These are phyloP conservation scores for Chaetoscypha palmicola DNA, from an alignment of 2,329 filamentous ascomycete species.

Conservation along the genomic window DNA sequence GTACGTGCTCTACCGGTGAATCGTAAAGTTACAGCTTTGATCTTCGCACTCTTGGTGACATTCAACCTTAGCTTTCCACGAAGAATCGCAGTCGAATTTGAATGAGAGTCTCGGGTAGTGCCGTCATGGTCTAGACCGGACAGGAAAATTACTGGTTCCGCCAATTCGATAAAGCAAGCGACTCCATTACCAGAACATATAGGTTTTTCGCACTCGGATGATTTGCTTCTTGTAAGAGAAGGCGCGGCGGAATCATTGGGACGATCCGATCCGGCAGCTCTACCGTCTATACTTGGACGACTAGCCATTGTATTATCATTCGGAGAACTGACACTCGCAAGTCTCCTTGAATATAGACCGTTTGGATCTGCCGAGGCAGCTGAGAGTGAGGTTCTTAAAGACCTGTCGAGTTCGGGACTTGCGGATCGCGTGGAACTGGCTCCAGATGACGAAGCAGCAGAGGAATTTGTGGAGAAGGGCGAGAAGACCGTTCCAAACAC, in stretches of 20 bases:
- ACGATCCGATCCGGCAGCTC: conserved; percentile 4
- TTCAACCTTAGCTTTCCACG: conserved; percentile 76
- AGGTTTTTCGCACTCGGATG: conserved; percentile 49
- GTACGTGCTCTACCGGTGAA: conserved; percentile 81
- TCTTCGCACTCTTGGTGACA: conserved; percentile 82
- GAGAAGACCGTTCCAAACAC: conserved; percentile 30
- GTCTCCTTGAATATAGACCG: conserved; percentile 22
- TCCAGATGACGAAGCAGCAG: conserved; percentile 18
- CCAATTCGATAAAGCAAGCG: conserved; percentile 64
- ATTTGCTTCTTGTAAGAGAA: conserved; percentile 4
- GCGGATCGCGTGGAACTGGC: conserved; percentile 19
- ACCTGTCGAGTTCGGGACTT: conserved; percentile 17
- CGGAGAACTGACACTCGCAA: conserved; percentile 7
- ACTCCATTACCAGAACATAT: conserved; percentile 73
- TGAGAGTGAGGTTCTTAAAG: conserved; percentile 15
- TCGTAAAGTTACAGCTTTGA: conserved; percentile 83
- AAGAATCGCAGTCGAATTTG: conserved; percentile 62
- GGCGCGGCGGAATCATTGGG: not conserved
- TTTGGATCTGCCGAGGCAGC: conserved; percentile 17
- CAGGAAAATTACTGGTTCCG: conserved; percentile 74
- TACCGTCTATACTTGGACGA: conserved; percentile 12
- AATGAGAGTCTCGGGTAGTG: conserved; percentile 21
- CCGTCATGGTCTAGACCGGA: conserved; percentile 62
- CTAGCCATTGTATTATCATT: conserved; percentile 19
- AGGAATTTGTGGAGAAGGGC: conserved; percentile 16